Evolutionary conservation across 495 filamentous ascomycete genomes (phyloP), one percentile per base, ranked within the genome.

Genomic region (Daldinia vernicosa): DNA sequence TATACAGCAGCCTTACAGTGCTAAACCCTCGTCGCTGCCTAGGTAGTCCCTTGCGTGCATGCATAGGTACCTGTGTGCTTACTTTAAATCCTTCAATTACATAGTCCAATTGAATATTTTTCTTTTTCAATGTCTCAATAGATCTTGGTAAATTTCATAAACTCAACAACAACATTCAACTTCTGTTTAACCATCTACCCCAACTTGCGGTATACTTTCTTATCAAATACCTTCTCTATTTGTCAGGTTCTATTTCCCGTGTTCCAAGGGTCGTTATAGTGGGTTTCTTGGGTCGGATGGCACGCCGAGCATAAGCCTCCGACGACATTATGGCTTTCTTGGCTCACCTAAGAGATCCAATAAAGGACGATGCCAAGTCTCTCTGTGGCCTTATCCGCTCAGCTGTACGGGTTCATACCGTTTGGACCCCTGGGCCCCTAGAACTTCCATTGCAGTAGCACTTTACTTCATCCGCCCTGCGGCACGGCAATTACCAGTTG

Each of bases 381-480:
- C 51, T 47, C 65, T 62, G 51, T 61, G 61, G 54, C 62, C 66
- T 71, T 68, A 51, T 68, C 37, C 53, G 55, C 28, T 60, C 54
- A 64, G 53, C 59, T 63, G n/a, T 66, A 62, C 52, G 33, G 33
- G 14, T 35, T 12, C 12, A 3, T 35, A 35, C 35, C 51, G 45
- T 68, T 32, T 55, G 17, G 35, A 60, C 60, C 54, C 67, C 65
- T 67, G 53, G 56, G 43, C 33, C 60, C 64, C 55, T 61, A 51
- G 52, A 52, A 47, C 27, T 72, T 67, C 60, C 54, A 67, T 60
- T 68, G 5, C 60, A 64, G 54, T 30, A 55, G 30, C 37, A 72
- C 56, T 72, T 72, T 30, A 72, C 56, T 72, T 72, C 70, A 68
- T 65, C 70, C 70, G 65, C 35, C 15, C 39, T 60, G 50, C 65